Evolutionary conservation across 176 grass and related monocot genomes (phyloP), one percentile per base, ranked within the genome.

Genomic region (Oryza nivara): DNA sequence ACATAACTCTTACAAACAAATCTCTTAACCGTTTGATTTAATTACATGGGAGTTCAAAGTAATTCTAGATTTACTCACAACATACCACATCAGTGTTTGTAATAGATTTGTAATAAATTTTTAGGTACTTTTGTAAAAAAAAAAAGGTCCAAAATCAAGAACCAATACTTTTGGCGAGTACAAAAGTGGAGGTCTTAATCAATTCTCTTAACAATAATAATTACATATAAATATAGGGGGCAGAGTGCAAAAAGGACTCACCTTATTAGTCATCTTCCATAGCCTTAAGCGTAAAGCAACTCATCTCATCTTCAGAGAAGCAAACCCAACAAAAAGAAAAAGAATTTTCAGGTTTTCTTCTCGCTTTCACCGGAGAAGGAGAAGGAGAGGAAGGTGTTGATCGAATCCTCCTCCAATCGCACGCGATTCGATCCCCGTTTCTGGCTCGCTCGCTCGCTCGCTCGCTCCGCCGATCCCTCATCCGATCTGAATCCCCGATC

Each of bases 401-500:
- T 65, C 8, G 7, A 73, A 45, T 56, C 58, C 15, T 56, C 58
- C 15, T 65, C 56, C 28, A 20, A 11, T 40, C 9, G 47, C 67
- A 43, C 56, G 26, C 32, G 58, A 73, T 79, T 88, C 11, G 30
- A 72, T 67, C 25, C 25, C 32, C 45, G 17, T 58, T n/a, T 4
- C 13, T 67, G 48, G 19, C 34, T 36, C 47, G 6, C 32, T 48
- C 47, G 6, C 44, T 51, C 48, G 23, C 23, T 23, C n/a, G n/a
- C n/a, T 23, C 23, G 48, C 48, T 48, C 38, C 47, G 58, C 14
- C 16, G 45, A 35, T 73, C 44, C n/a, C 22, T 26, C 9, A 44
- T 44, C 34, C 60, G 68, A 81, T 74, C 71, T 58, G 0, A 48
- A 48, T 25, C 22, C 65, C 78, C 19, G 87, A 88, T 80, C 6